Evolutionary conservation across 2,329 filamentous ascomycete genomes (phyloP).

Genomic region (Metarhizium sp.): DNA sequence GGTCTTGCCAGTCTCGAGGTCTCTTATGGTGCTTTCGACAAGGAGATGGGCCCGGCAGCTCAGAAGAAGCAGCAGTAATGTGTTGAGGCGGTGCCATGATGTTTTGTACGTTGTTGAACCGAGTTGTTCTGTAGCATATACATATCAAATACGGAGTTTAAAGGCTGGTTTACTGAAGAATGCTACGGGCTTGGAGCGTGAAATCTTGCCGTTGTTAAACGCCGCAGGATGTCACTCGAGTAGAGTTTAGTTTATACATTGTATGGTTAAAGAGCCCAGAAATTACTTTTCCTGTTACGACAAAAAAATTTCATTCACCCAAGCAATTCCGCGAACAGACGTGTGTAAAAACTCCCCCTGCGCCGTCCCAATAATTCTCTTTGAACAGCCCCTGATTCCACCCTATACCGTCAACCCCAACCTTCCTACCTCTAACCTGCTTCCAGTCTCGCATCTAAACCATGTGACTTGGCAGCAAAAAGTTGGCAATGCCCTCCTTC

Average conservation of each 20-base stretch:
- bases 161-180: conserved; percentile 2
- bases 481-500: conserved; percentile 95
- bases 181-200: not conserved
- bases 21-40: conserved; percentile 90
- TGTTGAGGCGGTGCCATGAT: not conserved
- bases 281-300: not conserved
- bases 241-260: not conserved
- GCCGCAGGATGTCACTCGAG: not conserved
- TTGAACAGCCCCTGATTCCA: not conserved
- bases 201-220: not conserved
- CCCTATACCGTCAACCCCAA: not conserved
- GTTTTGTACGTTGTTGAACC: not conserved
- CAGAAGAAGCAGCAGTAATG: conserved; percentile 61
- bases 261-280: not conserved
- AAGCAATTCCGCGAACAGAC: not conserved
- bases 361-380: not conserved
- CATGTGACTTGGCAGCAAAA: conserved; percentile 85
- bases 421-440: not conserved
- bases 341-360: not conserved
- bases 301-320: not conserved
- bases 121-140: conserved; percentile 8
- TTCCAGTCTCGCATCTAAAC: conserved; percentile 31
- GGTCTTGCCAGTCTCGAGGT: conserved; percentile 77
- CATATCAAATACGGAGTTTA: conserved; percentile 11
- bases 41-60: conserved; percentile 82